phyloP scores from a whole-genome alignment of 1,284 basidiomycete species.

The Chondrostereum purpureum region DNA sequence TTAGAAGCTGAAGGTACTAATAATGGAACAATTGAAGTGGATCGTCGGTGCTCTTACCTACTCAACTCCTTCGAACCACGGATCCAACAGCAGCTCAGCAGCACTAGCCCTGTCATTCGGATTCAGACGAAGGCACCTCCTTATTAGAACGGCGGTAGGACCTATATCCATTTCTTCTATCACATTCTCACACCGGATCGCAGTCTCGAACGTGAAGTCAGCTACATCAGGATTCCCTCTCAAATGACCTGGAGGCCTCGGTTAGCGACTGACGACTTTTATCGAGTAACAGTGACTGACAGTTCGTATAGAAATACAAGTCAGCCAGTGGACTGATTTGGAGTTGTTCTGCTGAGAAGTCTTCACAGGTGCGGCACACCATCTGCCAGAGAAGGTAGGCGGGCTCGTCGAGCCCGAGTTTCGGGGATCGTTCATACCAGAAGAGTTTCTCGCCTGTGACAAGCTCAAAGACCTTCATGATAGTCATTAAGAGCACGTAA shows the following conservation, averaged over 20 bases:
- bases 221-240: no score
- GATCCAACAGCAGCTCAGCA: constrained; percentile 20
- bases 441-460: constrained; percentile 15
- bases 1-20: no score
- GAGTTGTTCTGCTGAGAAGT: constrained; percentile 10
- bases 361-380: constrained; percentile 12
- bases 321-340: constrained; percentile 2
- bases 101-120: constrained; percentile 23
- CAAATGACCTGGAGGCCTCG: no score
- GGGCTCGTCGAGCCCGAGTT: constrained; percentile 12
- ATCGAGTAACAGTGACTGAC: constrained; percentile 8
- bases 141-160: constrained; percentile 16
- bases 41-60: no score
- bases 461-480: constrained; percentile 19
- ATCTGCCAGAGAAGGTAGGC: constrained; percentile 19
- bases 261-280: neutral
- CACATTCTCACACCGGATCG: no score
- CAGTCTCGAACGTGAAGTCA: no score
- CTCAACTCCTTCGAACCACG: constrained; percentile 21
- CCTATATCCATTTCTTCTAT: constrained; percentile 12
- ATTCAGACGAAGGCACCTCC: constrained; percentile 21
- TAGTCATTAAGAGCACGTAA: neutral
- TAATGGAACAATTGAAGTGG: no score
- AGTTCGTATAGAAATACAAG: constrained; percentile 12
- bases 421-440: constrained; percentile 11